Conservation (phyloP, 2,329 filamentous ascomycete genomes). For the Penicillium paneum region DNA sequence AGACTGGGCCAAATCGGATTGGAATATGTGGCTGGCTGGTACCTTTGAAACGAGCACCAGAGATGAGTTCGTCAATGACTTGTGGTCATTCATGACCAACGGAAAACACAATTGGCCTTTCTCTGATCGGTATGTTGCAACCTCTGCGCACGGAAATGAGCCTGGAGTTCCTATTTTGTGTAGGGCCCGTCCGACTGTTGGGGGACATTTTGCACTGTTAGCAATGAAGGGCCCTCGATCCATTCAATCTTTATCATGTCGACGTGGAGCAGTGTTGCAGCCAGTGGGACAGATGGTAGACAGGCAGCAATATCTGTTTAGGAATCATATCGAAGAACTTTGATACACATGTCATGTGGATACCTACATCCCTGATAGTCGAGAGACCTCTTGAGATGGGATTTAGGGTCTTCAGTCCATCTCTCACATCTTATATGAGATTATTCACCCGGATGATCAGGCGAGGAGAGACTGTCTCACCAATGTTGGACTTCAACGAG, state of each 20-base stretch:
- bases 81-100: constrained; percentile 45
- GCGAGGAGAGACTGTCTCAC: neutral
- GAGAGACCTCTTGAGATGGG: neutral
- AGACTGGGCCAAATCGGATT: constrained; percentile 45
- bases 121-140: constrained; percentile 43
- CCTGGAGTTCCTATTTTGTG: constrained; percentile 36
- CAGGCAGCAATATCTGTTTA: neutral
- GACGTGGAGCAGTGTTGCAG: neutral
- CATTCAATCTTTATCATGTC: constrained; percentile 19
- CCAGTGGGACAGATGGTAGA: neutral
- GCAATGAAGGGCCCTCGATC: constrained; percentile 34
- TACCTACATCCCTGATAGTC: neutral
- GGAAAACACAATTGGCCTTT: constrained; percentile 46
- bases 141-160: constrained; percentile 28
- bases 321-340: constrained; percentile 15
- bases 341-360: neutral
- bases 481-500: neutral
- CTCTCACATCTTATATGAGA: neutral
- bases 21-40: constrained; percentile 45
- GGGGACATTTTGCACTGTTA: constrained; percentile 44
- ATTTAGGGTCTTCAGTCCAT: neutral
- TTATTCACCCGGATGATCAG: neutral
- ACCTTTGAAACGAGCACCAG: constrained; percentile 31
- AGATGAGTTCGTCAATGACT: constrained; percentile 38
- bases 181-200: constrained; percentile 43